phyloP scores from a whole-genome alignment of 306 rosid species.

The Cucumis sativus region DNA sequence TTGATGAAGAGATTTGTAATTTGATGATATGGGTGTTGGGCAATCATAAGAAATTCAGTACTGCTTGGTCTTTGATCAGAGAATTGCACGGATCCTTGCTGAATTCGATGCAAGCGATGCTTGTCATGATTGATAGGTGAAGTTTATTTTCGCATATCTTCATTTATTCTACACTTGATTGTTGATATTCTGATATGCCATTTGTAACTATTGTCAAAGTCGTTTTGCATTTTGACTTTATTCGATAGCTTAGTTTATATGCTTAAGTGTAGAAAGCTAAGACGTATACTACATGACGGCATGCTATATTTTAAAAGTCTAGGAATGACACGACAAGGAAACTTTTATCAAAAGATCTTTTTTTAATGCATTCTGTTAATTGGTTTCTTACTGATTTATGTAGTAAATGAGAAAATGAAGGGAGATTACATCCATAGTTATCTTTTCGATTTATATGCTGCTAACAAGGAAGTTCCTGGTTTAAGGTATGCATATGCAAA shows the following conservation, averaged over 20 bases:
- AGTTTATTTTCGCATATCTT: neutral
- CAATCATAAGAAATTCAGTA: slow-evolving; percentile 43
- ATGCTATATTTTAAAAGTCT: too few species aligned
- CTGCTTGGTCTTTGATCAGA: slow-evolving; percentile 70
- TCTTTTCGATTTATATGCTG: neutral
- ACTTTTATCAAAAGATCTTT: neutral
- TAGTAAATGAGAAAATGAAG: neutral
- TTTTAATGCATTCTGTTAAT: neutral
- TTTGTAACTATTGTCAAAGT: neutral
- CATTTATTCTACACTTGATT: neutral
- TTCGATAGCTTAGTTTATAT: neutral
- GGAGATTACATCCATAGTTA: neutral
- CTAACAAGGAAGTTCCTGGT: slow-evolving; percentile 1
- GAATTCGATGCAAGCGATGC: slow-evolving; percentile 54
- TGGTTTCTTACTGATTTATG: neutral
- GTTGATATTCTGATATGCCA: neutral
- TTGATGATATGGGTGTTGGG: slow-evolving; percentile 82
- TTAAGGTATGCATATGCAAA: slow-evolving; percentile 62
- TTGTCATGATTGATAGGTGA: slow-evolving; percentile 79
- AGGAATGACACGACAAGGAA: too few species aligned
- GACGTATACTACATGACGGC: too few species aligned
- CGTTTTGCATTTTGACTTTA: neutral
- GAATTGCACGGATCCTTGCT: slow-evolving; percentile 53
- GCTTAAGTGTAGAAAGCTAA: neutral
- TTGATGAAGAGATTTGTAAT: slow-evolving; percentile 49